phyloP scores from a whole-genome alignment of 1,284 basidiomycete genomes.

The Flammula alnicola region DNA sequence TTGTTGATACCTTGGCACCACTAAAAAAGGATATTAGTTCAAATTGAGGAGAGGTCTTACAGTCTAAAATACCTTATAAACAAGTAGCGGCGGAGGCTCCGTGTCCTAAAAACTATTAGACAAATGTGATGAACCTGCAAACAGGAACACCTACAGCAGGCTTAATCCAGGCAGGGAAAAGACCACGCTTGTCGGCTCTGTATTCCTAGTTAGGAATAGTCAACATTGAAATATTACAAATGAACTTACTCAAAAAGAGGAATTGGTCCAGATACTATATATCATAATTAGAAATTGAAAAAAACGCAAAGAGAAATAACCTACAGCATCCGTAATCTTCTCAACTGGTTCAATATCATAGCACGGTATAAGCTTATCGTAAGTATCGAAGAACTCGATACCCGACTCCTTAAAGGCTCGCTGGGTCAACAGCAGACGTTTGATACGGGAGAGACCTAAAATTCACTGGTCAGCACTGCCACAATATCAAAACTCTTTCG shows the following conservation, averaged over 20 bases:
- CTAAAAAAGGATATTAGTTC: conserved; percentile 28
- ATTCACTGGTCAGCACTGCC: conserved; percentile 13
- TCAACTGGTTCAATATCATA: conserved; percentile 99
- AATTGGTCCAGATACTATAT: conserved; percentile 88
- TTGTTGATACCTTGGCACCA: conserved; percentile 97
- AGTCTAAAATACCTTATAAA: conserved; percentile 75
- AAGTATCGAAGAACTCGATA: conserved; percentile 95
- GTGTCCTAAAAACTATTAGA: conserved; percentile 64
- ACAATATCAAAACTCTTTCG: not conserved
- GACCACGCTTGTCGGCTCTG: conserved; percentile 93
- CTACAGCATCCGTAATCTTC: conserved; percentile 94
- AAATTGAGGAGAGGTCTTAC: not conserved
- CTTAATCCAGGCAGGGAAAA: conserved; percentile 98
- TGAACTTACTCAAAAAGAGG: conserved; percentile 72
- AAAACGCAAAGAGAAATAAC: conserved; percentile 33
- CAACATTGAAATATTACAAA: conserved; percentile 9
- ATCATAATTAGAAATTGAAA: not conserved
- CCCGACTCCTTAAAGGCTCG: conserved; percentile 97
- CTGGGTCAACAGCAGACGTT: conserved; percentile 92
- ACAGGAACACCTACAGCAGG: conserved; percentile 59
- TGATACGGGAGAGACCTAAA: conserved; percentile 89
- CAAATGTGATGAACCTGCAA: not conserved
- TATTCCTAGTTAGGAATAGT: conserved; percentile 32
- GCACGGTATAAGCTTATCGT: conserved; percentile 96
- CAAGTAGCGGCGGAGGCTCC: conserved; percentile 93